Conservation (phyloP, 2,329 filamentous ascomycete genomes). For the Akanthomyces lecanii region DNA sequence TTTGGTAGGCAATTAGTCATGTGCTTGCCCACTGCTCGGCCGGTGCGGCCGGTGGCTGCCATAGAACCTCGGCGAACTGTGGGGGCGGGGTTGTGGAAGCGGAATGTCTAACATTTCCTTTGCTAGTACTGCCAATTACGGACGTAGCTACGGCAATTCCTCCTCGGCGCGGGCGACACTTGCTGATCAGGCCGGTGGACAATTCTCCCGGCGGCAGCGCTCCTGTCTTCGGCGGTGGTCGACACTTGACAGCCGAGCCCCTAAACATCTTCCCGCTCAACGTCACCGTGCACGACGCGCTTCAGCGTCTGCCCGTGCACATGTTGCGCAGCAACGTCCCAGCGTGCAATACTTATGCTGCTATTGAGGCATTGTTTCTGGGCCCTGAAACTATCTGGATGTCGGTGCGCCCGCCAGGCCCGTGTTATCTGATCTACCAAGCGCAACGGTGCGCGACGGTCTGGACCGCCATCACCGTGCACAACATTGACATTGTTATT, state of each 20-base stretch:
- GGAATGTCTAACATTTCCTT: neutral
- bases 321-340: neutral
- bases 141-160: conserved; percentile 2
- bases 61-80: conserved; percentile 19
- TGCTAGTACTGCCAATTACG: neutral
- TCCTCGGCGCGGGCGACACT: neutral
- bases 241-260: neutral
- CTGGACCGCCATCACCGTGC: neutral
- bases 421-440: neutral
- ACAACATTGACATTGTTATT: neutral
- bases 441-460: neutral
- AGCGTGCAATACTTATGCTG: neutral
- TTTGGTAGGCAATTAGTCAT: conserved; percentile 12
- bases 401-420: neutral
- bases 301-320: neutral
- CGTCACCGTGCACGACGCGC: neutral
- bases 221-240: neutral
- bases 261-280: neutral
- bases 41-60: conserved; percentile 12
- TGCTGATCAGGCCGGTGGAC: neutral
- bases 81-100: conserved; percentile 12
- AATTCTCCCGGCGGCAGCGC: neutral
- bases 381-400: neutral
- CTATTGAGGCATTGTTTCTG: neutral
- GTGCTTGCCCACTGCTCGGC: conserved; percentile 7